Evolutionary conservation across 306 rosid species (phyloP).

Genomic region (Cucumis melo): DNA sequence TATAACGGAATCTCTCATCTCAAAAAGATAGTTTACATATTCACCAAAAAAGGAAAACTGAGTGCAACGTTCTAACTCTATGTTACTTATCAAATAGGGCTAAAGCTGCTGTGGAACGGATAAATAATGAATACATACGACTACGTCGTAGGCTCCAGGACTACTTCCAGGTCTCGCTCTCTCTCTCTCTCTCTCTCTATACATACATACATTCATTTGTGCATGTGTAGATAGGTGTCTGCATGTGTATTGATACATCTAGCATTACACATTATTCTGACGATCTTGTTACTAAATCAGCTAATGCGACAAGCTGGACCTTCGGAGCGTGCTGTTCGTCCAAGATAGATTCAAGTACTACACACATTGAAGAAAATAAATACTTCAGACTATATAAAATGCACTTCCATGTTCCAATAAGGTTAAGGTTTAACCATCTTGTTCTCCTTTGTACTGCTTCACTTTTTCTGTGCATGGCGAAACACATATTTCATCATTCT

Average conservation of each 20-base stretch:
- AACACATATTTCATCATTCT: not conserved
- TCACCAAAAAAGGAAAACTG: no score
- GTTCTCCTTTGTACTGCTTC: not conserved
- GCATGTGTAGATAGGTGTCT: not conserved
- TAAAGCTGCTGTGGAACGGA: not conserved
- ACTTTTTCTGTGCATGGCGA: no score
- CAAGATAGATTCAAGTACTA: not conserved
- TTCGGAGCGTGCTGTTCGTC: not conserved
- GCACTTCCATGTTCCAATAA: not conserved
- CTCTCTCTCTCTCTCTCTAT: not conserved
- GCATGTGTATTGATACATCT: no score
- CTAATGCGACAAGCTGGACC: not conserved
- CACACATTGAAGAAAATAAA: not conserved
- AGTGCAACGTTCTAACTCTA: not conserved
- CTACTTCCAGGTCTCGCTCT: not conserved
- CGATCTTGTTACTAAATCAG: slow-evolving; percentile 1
- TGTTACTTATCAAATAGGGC: not conserved
- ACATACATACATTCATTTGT: not conserved
- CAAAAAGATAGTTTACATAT: no score
- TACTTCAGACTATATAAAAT: not conserved
- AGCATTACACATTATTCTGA: not conserved
- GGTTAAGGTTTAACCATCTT: not conserved
- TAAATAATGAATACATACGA: not conserved
- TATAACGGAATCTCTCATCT: no score
- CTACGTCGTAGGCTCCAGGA: not conserved